Evolutionary conservation across 768 basidiomycete genomes (phyloP), one percentile per base, ranked within the genome.

Genomic region (Udeniomyces megalosporus): DNA sequence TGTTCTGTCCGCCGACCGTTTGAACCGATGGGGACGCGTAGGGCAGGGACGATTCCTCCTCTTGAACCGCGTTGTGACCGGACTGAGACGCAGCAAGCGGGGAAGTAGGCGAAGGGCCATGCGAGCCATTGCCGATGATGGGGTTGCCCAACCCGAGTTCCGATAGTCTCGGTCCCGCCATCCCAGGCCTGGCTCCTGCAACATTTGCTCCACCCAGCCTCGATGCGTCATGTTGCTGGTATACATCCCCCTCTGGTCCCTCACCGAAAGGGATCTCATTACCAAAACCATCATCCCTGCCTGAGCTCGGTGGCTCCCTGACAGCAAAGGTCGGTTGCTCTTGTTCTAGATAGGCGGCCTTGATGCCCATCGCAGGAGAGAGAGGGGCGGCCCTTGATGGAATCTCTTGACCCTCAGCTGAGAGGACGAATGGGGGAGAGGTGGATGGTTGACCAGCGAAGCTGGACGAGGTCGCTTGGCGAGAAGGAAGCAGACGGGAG

Each of bases 221-320:
- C 38, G 38, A 8, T 42, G 8, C 38, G 38, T 8, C 10, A 8
- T 8, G 38, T 8, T 17, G 38, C 8, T 42, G 38, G 38, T 44
- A 57, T 31, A 26, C 10, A 45, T 54, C 44, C 53, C 46, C 4
- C 31, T 49, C 32, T 48, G 38, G 45, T 15, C 38, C 61, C 29
- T 63, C 62, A 10, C 62, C 62, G 29, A 47, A 49, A 2, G 62
- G 62, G 42, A 63, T 50, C 56, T 63, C 62, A 49, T 63, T 63
- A 12, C 62, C 62, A 28, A 50, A 63, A 15, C 54, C 62, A 24
- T 63, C 62, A 28, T 57, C 55, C 46, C 55, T 35, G 20, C 42
- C 46, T 31, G 50, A n/a, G n/a, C n/a, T 42, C 4, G 55, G 56
- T 17, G 48, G 52, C 4, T 24, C 44, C n/a, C 45, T 32, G n/a